Conservation (phyloP, 805 yeast species). For the Ascoidea rubescens region DNA sequence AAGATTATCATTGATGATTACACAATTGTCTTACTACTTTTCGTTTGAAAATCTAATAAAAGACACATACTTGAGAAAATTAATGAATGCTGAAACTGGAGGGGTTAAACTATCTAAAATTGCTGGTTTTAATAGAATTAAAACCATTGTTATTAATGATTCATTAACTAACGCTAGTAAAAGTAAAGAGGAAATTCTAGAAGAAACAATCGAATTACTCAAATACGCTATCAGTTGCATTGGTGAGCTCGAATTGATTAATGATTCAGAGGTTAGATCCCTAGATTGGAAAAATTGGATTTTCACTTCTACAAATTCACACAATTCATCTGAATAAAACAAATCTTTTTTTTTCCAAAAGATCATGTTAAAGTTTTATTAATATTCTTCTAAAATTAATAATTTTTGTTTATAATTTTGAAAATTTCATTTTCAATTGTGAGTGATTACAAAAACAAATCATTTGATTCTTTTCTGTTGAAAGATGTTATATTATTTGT, state of each 20-base stretch:
- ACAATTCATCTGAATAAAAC: too few species aligned
- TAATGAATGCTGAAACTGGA: constrained; percentile 60
- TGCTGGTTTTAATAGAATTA: constrained; percentile 64
- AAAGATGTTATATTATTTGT: too few species aligned
- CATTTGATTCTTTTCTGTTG: too few species aligned
- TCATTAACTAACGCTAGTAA: neutral
- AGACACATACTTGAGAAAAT: constrained; percentile 70
- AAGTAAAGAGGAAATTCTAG: neutral
- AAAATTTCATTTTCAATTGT: too few species aligned
- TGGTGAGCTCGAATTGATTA: neutral
- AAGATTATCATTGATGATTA: constrained; percentile 19
- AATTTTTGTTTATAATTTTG: too few species aligned
- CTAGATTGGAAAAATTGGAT: neutral
- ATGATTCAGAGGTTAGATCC: neutral
- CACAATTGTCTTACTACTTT: constrained; percentile 84
- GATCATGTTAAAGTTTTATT: too few species aligned
- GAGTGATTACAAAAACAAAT: too few species aligned
- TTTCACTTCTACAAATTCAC: too few species aligned
- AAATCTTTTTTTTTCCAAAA: too few species aligned
- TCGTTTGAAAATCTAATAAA: constrained; percentile 75
- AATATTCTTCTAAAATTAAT: too few species aligned
- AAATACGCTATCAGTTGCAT: neutral
- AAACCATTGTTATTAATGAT: constrained; percentile 12
- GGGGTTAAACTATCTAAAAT: constrained; percentile 51
- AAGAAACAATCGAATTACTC: neutral